Conservation (phyloP, 371 early-diverging fungal genomes). For the Apophysomyces sp. region DNA sequence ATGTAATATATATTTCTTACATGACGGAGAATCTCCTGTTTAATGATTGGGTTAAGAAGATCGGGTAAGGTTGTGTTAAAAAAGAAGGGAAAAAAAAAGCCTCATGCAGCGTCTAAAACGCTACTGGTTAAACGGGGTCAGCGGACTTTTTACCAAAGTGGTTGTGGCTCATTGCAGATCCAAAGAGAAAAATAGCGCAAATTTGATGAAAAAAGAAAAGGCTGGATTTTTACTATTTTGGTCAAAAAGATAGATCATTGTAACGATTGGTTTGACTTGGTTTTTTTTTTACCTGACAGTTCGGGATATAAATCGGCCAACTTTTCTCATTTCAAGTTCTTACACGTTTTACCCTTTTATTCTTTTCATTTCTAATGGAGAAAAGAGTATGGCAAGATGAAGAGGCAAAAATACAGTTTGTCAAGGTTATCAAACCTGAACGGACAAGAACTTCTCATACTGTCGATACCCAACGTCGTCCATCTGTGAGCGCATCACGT, state of each 20-base stretch:
- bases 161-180: conserved; percentile 3
- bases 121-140: background rate
- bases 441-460: conserved; percentile 28
- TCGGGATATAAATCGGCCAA: background rate
- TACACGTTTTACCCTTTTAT: background rate
- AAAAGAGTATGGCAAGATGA: background rate
- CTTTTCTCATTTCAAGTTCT: background rate
- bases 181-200: conserved; percentile 1
- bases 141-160: background rate
- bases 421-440: conserved; percentile 22
- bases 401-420: conserved; percentile 16
- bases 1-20: background rate
- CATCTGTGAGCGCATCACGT: conserved; percentile 29
- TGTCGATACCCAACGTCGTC: conserved; percentile 25
- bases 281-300: background rate
- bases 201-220: background rate
- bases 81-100: background rate
- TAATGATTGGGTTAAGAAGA: too few relatives aligned
- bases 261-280: background rate
- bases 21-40: too few relatives aligned
- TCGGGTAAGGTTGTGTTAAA: background rate
- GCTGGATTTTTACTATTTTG: too few relatives aligned
- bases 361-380: background rate
- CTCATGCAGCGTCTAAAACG: conserved; percentile 1
- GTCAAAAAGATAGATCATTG: too few relatives aligned